A percentile compares a stretch with the other conserved stretches of the same genome.
These are phyloP conservation scores for Neurospora sublineolata DNA, from an alignment of 495 filamentous ascomycete genomes.

Conservation along the genomic window DNA sequence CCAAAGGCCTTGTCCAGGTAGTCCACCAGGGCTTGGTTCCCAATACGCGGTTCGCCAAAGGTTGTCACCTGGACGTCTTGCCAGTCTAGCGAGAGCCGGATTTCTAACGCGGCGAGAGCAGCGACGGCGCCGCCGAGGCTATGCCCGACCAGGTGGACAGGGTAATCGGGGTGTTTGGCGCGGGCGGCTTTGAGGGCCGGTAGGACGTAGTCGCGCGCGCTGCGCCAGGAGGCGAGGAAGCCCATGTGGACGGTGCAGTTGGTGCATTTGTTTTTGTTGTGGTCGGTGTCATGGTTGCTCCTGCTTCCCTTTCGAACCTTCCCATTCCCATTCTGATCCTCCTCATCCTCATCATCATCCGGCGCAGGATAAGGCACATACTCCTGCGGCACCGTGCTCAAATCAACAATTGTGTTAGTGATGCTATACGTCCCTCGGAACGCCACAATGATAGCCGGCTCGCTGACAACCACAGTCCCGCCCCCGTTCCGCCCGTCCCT, in stretches of 20 bases:
- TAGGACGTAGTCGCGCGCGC: constrained; percentile 53
- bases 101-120: constrained; percentile 70
- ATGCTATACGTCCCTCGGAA: constrained; percentile 93
- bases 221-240: constrained; percentile 73
- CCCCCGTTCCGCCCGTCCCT: constrained; percentile 3
- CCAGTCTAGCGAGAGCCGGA: constrained; percentile 46
- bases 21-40: constrained; percentile 57
- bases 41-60: constrained; percentile 82
- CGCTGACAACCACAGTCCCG: constrained; percentile 23
- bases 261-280: constrained; percentile 40
- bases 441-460: constrained; percentile 61
- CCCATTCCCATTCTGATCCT: constrained; percentile 18
- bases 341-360: constrained; percentile 32
- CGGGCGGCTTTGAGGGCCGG: constrained; percentile 44
- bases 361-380: constrained; percentile 73
- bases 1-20: constrained; percentile 61
- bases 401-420: constrained; percentile 77
- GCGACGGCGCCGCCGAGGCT: constrained; percentile 90
- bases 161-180: constrained; percentile 53
- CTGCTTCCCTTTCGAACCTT: constrained; percentile 1
- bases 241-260: constrained; percentile 90
- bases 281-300: not conserved
- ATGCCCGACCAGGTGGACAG: constrained; percentile 73
- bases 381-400: constrained; percentile 76
- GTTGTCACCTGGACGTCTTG: constrained; percentile 64